Evolutionary conservation across 805 yeast species (phyloP), one percentile per base, ranked within the genome.

Genomic region (Hanseniaspora jakobsenii): DNA sequence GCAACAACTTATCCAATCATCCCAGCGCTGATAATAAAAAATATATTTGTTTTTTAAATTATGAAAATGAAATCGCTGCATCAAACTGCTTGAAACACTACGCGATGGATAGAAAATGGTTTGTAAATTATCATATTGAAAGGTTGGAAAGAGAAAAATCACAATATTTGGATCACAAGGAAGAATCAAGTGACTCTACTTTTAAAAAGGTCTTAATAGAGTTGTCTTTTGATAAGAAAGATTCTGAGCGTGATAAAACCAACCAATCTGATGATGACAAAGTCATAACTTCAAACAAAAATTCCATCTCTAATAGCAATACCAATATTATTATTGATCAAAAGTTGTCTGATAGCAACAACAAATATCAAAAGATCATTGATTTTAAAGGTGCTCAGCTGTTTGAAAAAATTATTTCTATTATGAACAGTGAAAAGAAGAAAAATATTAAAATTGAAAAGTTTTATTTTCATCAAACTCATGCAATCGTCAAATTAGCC

Each of bases 51-150:
- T 40, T 40, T 34, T 38, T 40, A 4, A 40, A 34, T 14, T 40
- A 32, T 28, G 29, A 17, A 6, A 10, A 32, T 17, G 18, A 19
- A 7, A 14, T 27, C 6, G 24, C 22, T 18, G 45, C 45, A 2
- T 18, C 18, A 13, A 28, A 32, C 7, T 40, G 45, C 16, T 16
- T 40, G 10, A 31, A 39, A 24, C n/a, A 17, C n/a, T 39, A 3
- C 4, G n/a, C 1, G 23, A 17, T 4, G 3, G 34, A 6, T 16
- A 10, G 19, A 6, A 12, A 32, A 8, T 34, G 38, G 38, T 40
- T 40, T 40, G 34, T 35, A 22, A 40, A 40, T 14, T 40, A 40
- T 18, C 45, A 40, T 17, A 34, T 40, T 14, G 45, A 40, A 40
- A 32, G 45, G 34, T 31, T 40, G 16, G 45, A 40, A 21, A 32